Evolutionary conservation across 306 rosid species (phyloP).

Genomic region (Prunus padus): DNA sequence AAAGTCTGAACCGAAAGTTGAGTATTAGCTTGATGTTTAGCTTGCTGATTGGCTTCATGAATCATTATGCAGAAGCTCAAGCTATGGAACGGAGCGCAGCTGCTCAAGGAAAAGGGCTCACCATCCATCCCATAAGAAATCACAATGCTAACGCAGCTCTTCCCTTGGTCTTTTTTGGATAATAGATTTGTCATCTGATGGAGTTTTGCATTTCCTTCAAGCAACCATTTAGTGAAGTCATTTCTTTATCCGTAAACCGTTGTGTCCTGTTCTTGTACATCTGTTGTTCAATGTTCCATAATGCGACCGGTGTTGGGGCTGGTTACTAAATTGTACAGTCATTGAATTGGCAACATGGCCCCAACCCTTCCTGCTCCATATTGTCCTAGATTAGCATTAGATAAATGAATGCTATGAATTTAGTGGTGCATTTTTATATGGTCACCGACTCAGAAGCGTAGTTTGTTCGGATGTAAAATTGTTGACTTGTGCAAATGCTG

Average conservation of each 20-base stretch:
- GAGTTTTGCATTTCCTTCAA: background rate
- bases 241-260: background rate
- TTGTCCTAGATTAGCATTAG: slow-evolving; percentile 2
- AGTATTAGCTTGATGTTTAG: background rate
- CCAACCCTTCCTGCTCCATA: background rate
- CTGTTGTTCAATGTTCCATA: background rate
- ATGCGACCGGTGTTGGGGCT: slow-evolving; percentile 1
- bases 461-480: background rate
- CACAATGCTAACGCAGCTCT: background rate
- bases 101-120: slow-evolving; percentile 34
- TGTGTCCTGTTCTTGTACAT: slow-evolving; percentile 20
- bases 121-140: slow-evolving; percentile 29
- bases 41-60: slow-evolving; percentile 5
- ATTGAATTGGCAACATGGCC: slow-evolving; percentile 27
- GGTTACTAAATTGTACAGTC: slow-evolving; percentile 32
- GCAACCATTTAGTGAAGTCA: background rate
- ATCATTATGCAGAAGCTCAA: slow-evolving; percentile 21
- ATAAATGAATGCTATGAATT: background rate
- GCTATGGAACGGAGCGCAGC: slow-evolving; percentile 10
- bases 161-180: slow-evolving; percentile 14
- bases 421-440: background rate
- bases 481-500: background rate
- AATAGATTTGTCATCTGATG: slow-evolving; percentile 12
- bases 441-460: background rate
- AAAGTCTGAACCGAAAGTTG: background rate